Percentiles rank a stretch among this genome's conserved stretches.
Evolutionary conservation across 2,329 filamentous ascomycete genomes (phyloP).

Genomic region (Mariannaea sp.): DNA sequence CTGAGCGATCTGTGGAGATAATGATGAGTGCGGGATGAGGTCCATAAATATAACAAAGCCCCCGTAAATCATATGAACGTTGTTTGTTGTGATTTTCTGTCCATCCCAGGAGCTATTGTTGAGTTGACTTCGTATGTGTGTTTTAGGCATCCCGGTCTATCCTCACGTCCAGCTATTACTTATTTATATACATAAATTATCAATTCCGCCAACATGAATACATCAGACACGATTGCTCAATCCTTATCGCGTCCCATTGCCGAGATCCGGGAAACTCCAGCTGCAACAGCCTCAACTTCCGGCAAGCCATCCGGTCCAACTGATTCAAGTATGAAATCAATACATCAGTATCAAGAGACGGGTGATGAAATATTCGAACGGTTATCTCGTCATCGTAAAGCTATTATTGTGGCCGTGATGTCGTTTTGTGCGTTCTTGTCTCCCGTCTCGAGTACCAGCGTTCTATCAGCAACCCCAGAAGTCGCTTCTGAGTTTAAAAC

Average conservation of each 20-base stretch:
- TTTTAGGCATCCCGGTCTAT: background rate
- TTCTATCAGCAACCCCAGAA: conserved; percentile 75
- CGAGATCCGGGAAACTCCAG: background rate
- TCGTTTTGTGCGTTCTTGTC: conserved; percentile 78
- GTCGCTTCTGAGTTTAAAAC: conserved; percentile 69
- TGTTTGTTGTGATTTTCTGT: background rate
- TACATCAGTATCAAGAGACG: conserved; percentile 32
- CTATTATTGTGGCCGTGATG: conserved; percentile 68
- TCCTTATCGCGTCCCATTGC: background rate
- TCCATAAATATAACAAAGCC: background rate
- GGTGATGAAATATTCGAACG: conserved; percentile 65
- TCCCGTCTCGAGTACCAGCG: conserved; percentile 74
- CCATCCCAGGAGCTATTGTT: too few species aligned
- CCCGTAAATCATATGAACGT: conserved; percentile 2
- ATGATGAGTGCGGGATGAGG: background rate
- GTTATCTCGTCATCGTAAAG: conserved; percentile 66
- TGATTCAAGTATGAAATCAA: background rate
- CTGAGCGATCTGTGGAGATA: background rate
- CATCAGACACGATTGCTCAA: background rate
- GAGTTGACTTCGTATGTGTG: too few species aligned
- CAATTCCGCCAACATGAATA: background rate
- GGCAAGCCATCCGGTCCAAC: background rate
- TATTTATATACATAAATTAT: background rate
- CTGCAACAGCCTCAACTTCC: background rate
- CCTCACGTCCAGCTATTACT: background rate